Base-by-base conservation (phyloP, 805 yeast genomes). In the Cyberlindnera euphorbiae region DNA sequence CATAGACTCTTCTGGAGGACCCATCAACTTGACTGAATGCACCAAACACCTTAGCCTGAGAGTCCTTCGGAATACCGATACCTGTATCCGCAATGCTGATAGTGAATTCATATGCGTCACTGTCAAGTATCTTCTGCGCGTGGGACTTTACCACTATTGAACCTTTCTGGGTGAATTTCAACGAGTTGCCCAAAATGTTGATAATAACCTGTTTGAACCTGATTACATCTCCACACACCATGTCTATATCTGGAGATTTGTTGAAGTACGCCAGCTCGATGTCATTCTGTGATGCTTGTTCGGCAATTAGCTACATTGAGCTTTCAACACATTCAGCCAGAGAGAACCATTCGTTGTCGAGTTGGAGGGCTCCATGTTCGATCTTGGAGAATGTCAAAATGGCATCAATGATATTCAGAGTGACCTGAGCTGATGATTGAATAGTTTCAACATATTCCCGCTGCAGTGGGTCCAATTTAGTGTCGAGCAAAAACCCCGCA, bases 21-120 rank as follows among this genome's bases (percentile, higher is more conserved):
- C 95, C 95, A 62, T 85, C 95, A 12, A 94, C 94, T 58, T 85
- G 95, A 52, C 93, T 82, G 64, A 86, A 85, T 2, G 90, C 86
- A 51, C 85, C 95, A 53, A 85, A 86, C 45, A 85, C 85, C 28
- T 83, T 70, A 14, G 86, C 90, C 23, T 85, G 69, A 52, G 86
- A 83, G 53, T 85, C 94, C 51, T 75, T 76, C 55, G 82, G 85
- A 47, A 85, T 85, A 45, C 95, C 95, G 47, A 85, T 85, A 53
- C 95, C 93, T 0, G 94, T 84, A 58, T 85, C 95, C 44, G 85
- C 73, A 8, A 85, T 90, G 58, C 90, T 81, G 49, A 86, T 80
- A 54, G 81, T 86, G 36, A 85, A 68, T 22, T 74, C 60, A 33
- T 74, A 58, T 9, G 67, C 64, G 14, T 59, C 59, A 3, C 38